These are phyloP conservation scores for Tylopilus rubrobrunneus DNA, from an alignment of 768 basidiomycete species.

Conservation along the genomic window DNA sequence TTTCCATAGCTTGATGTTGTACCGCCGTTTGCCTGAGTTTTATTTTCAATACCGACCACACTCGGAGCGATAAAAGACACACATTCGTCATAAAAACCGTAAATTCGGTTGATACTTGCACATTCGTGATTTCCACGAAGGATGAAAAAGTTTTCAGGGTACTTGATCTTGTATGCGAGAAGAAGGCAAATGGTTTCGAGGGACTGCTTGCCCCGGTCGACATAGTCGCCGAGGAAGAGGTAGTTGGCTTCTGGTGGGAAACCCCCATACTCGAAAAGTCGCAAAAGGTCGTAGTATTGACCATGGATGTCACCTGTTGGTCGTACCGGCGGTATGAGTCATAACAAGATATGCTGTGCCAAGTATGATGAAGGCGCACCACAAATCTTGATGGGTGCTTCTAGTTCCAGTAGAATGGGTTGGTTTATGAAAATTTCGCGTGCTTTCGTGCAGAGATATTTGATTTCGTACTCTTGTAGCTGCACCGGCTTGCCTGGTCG, in stretches of 20 bases:
- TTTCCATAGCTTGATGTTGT: constrained; percentile 99
- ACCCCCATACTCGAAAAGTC: constrained; percentile 98
- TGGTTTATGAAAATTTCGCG: constrained; percentile 99
- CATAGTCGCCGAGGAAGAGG: constrained; percentile 99
- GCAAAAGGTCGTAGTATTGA: constrained; percentile 97
- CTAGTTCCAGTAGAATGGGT: constrained; percentile 94
- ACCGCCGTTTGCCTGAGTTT: constrained; percentile 89
- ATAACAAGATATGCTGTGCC: constrained; percentile 8
- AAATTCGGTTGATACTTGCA: constrained; percentile 98
- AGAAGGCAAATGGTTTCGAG: constrained; percentile 99
- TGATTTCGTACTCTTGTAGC: constrained; percentile 98
- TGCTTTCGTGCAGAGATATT: constrained; percentile 97
- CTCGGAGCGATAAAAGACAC: constrained; percentile 32
- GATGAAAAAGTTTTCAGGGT: constrained; percentile 99
- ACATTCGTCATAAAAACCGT: constrained; percentile 99
- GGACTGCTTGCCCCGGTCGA: constrained; percentile 98
- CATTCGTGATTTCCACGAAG: constrained; percentile 99
- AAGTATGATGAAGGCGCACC: constrained; percentile 50
- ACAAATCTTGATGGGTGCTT: constrained; percentile 99
- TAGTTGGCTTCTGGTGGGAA: constrained; percentile 99
- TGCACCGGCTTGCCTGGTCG: constrained; percentile 98
- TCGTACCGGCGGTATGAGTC: constrained; percentile 21
- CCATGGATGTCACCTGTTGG: constrained; percentile 93
- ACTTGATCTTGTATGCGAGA: constrained; percentile 99
- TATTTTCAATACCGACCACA: constrained; percentile 9